Percentiles rank a stretch among this genome's conserved stretches.
phyloP scores from a whole-genome alignment of 768 basidiomycete species.

The Floccularia luteovirens region DNA sequence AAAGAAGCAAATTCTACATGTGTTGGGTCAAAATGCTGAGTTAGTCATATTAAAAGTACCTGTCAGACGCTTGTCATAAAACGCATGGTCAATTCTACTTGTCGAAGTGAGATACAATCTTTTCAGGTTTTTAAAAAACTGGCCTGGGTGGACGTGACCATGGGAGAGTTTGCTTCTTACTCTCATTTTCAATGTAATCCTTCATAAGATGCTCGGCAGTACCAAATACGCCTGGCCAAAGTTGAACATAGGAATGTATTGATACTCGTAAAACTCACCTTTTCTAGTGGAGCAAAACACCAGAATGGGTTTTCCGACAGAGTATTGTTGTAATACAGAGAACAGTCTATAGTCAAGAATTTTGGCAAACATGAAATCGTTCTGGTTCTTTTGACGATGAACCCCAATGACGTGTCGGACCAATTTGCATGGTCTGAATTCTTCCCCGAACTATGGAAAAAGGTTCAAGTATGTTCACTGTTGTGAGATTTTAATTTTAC shows the following conservation, averaged over 20 bases:
- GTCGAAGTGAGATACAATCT: not conserved
- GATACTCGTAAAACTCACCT: conserved; percentile 31
- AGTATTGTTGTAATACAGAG: conserved; percentile 61
- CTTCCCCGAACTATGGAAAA: conserved; percentile 75
- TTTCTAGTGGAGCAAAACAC: conserved; percentile 88
- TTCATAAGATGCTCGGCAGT: conserved; percentile 77
- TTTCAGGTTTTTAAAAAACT: conserved; percentile 1
- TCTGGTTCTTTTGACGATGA: conserved; percentile 50
- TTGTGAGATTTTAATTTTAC: conserved; percentile 25
- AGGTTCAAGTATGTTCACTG: not conserved
- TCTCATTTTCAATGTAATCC: conserved; percentile 54
- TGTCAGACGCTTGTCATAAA: conserved; percentile 61
- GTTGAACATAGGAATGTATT: not conserved
- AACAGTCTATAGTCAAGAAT: conserved; percentile 71
- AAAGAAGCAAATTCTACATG: conserved; percentile 48
- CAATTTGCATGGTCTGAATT: conserved; percentile 82
- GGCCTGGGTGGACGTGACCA: conserved; percentile 62
- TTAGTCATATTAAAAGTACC: conserved; percentile 24
- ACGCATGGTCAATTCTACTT: conserved; percentile 43
- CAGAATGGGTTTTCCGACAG: conserved; percentile 75
- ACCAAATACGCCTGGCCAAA: conserved; percentile 38
- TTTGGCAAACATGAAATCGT: conserved; percentile 73
- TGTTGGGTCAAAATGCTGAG: not conserved
- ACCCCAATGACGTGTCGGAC: conserved; percentile 68
- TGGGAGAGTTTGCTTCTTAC: conserved; percentile 43